phyloP scores from a whole-genome alignment of 139 green algal genomes.

The Chlamydomonas incerta region DNA sequence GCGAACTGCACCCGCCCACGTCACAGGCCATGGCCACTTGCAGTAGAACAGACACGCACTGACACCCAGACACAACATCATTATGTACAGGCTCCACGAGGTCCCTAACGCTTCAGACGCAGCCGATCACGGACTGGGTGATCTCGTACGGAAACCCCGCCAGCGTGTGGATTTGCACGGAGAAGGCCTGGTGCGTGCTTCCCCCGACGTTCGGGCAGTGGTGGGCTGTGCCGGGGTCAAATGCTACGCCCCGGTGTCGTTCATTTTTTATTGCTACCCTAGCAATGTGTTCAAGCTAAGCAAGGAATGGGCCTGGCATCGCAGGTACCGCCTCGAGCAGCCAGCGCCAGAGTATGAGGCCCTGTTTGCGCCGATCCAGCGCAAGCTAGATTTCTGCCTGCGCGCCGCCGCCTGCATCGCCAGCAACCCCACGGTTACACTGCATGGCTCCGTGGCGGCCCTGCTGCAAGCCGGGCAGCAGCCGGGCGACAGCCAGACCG shows the following conservation, averaged over 20 bases:
- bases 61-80: no score
- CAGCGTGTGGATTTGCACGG: constrained; percentile 22
- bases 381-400: constrained; percentile 15
- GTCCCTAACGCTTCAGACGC: background rate
- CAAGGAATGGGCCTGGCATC: no score
- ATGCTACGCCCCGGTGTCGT: no score
- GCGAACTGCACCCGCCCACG: no score
- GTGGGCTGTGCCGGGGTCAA: no score
- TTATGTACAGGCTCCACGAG: background rate
- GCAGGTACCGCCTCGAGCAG: constrained; percentile 14
- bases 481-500: background rate
- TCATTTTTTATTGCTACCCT: no score
- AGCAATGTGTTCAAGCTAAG: no score
- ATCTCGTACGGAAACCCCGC: constrained; percentile 30
- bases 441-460: background rate
- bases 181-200: constrained; percentile 16
- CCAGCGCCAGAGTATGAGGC: background rate
- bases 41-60: no score
- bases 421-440: background rate
- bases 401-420: background rate
- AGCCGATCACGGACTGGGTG: constrained; percentile 10
- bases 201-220: no score
- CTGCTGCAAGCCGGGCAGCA: constrained; percentile 3
- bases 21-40: no score
- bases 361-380: background rate